phyloP scores from a whole-genome alignment of 129 eudicot genomes.

The Flaveria ramosissima region DNA sequence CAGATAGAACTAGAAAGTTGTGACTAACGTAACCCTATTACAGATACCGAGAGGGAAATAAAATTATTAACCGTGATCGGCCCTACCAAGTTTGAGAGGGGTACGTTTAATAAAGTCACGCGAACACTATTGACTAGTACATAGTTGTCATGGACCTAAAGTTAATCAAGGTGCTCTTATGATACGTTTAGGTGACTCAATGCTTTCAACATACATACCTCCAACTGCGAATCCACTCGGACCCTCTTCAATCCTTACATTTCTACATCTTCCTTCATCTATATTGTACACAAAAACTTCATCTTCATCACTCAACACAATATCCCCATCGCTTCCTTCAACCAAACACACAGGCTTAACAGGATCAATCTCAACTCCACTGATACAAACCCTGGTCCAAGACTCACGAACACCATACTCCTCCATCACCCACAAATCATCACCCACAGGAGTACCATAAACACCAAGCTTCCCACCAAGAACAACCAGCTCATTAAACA shows the following conservation, averaged over 20 bases:
- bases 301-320: constrained; percentile 33
- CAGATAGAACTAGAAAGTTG: too few relatives aligned
- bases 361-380: constrained; percentile 17
- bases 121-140: too few relatives aligned
- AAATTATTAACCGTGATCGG: too few relatives aligned
- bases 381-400: constrained; percentile 46
- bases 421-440: constrained; percentile 64
- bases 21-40: too few relatives aligned
- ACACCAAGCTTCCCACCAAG: constrained; percentile 53
- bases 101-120: too few relatives aligned
- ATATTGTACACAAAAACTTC: constrained; percentile 33
- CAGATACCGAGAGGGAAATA: too few relatives aligned
- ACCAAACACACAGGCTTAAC: constrained; percentile 34
- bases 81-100: too few relatives aligned
- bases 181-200: constrained; percentile 29
- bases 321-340: constrained; percentile 28
- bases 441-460: not conserved
- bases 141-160: too few relatives aligned
- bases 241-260: constrained; percentile 30
- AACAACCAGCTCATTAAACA: constrained; percentile 33
- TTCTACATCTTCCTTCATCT: constrained; percentile 20
- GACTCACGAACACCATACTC: constrained; percentile 47
- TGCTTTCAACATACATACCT: constrained; percentile 41
- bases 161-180: not conserved
- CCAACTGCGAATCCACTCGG: constrained; percentile 25